A percentile compares a stretch with the other conserved stretches of the same genome.
phyloP scores from a whole-genome alignment of 345 rosid species.

The Eucalyptus regnans region DNA sequence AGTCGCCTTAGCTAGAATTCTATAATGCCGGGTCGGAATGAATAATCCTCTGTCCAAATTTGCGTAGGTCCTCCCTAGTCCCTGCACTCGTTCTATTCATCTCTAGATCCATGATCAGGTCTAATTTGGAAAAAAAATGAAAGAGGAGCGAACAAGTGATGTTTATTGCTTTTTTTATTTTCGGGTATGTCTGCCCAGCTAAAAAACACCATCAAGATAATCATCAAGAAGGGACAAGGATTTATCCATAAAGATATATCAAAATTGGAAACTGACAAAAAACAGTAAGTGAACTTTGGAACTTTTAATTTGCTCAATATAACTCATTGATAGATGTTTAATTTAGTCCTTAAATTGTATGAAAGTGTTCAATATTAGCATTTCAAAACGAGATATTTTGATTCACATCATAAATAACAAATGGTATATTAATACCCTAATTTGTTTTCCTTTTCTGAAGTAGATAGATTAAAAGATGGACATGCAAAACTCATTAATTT shows the following conservation, averaged over 20 bases:
- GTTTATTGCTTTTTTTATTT: not conserved
- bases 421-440: too few species aligned
- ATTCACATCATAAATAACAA: too few species aligned
- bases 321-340: too few species aligned
- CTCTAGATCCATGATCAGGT: not conserved
- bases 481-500: too few species aligned
- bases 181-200: not conserved
- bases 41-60: not conserved
- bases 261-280: not conserved
- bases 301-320: too few species aligned
- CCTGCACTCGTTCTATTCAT: not conserved
- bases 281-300: fast-evolving
- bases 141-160: not conserved
- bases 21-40: not conserved
- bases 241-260: not conserved
- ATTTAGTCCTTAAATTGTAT: too few species aligned
- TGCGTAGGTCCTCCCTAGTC: not conserved
- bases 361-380: too few species aligned
- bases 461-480: too few species aligned
- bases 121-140: not conserved
- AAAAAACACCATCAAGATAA: not conserved
- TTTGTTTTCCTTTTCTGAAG: too few species aligned
- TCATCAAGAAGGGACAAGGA: not conserved
- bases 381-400: too few species aligned
- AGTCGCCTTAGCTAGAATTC: not conserved